phyloP scores from a whole-genome alignment of 2,329 filamentous ascomycete genomes.

The Claviceps sp. region DNA sequence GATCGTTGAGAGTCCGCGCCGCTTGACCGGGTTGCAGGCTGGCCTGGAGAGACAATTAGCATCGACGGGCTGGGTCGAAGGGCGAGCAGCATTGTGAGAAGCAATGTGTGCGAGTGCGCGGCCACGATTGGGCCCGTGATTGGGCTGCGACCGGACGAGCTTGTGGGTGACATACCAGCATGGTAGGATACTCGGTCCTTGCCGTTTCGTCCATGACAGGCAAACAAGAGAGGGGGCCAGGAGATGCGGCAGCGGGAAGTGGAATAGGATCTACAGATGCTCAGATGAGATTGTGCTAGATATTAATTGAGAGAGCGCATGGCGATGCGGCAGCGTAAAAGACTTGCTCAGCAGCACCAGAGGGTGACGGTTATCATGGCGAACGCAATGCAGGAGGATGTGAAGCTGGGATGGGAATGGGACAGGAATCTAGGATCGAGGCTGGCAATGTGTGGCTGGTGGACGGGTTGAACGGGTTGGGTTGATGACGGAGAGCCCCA shows the following conservation, averaged over 20 bases:
- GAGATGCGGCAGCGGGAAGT: neutral
- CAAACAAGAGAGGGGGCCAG: neutral
- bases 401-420: neutral
- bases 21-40: slow-evolving; percentile 72
- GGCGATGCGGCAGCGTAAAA: slow-evolving; percentile 5
- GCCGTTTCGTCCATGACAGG: slow-evolving; percentile 62
- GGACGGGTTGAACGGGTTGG: neutral
- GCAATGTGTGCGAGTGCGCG: neutral
- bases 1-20: slow-evolving; percentile 68
- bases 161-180: slow-evolving; percentile 58
- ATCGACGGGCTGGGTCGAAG: neutral
- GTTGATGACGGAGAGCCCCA: neutral
- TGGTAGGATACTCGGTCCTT: slow-evolving; percentile 80
- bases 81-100: neutral
- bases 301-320: slow-evolving; percentile 9
- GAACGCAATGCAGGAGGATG: slow-evolving; percentile 1
- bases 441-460: neutral
- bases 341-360: slow-evolving; percentile 7
- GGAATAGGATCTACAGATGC: slow-evolving; percentile 1
- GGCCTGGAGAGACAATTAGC: slow-evolving; percentile 38
- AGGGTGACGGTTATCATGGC: slow-evolving; percentile 1
- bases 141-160: slow-evolving; percentile 1
- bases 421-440: neutral
- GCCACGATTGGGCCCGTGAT: neutral
- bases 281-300: slow-evolving; percentile 18